These are phyloP conservation scores for Trichoderma simmonsii DNA, from an alignment of 2,329 filamentous ascomycete genomes.

Conservation along the genomic window DNA sequence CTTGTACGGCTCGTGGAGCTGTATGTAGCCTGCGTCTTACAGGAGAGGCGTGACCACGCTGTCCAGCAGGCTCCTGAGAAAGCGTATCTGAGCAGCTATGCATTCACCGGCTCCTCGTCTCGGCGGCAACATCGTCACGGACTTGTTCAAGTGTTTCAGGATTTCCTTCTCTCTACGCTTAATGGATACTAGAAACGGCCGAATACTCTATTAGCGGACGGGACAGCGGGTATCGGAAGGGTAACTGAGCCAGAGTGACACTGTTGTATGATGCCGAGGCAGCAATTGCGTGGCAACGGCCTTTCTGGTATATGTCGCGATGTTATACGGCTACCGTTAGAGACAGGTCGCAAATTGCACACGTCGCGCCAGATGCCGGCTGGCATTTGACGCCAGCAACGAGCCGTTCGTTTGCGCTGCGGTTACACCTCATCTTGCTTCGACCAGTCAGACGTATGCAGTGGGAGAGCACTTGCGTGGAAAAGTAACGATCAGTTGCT, in stretches of 20 bases:
- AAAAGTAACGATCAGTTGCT: constrained; percentile 25
- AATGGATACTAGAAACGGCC: not conserved
- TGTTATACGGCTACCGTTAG: constrained; percentile 16
- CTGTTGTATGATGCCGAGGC: not conserved
- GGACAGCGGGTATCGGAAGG: not conserved
- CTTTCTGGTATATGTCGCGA: constrained; percentile 15
- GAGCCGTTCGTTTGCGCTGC: constrained; percentile 6
- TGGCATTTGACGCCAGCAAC: constrained; percentile 8
- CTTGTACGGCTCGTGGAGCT: constrained; percentile 23
- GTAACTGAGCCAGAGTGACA: not conserved
- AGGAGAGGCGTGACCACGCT: constrained; percentile 12
- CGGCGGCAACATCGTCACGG: not conserved
- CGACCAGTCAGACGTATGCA: not conserved
- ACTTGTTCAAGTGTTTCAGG: not conserved
- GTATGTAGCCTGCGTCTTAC: constrained; percentile 24
- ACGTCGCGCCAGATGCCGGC: constrained; percentile 2
- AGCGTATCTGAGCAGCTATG: constrained; percentile 18
- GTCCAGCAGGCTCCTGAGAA: constrained; percentile 24
- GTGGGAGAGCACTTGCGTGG: not conserved
- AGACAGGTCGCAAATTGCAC: constrained; percentile 4
- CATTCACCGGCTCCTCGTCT: not conserved
- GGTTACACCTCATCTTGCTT: not conserved
- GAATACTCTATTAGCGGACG: not conserved
- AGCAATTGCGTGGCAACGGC: not conserved
- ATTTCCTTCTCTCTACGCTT: not conserved